These are phyloP conservation scores for Fraxinus nigra DNA, from an alignment of 305 asterid genomes.

Conservation along the genomic window DNA sequence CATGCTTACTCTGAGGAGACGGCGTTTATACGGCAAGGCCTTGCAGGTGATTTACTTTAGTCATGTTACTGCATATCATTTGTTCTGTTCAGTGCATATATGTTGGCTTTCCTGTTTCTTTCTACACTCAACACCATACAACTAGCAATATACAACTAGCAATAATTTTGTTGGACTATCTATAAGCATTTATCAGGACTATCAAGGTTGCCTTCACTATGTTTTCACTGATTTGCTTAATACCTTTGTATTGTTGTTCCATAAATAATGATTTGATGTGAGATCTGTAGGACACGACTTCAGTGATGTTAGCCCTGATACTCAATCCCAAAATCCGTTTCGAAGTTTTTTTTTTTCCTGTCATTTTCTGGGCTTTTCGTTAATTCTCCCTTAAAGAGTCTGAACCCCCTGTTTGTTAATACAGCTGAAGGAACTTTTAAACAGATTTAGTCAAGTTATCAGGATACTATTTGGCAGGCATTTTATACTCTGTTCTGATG, in stretches of 20 bases:
- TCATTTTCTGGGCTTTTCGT: not conserved
- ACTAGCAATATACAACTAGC: not conserved
- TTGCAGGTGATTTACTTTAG: constrained; percentile 56
- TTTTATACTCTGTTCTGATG: not conserved
- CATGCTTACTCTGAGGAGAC: constrained; percentile 44
- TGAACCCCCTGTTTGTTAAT: not conserved
- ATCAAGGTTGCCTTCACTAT: not conserved
- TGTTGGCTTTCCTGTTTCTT: not conserved
- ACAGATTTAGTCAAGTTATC: not conserved
- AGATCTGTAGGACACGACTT: not conserved
- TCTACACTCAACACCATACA: constrained; percentile 7
- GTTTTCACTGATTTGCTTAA: not conserved
- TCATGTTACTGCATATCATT: not conserved
- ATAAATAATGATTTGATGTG: not conserved
- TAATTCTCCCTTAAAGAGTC: not conserved
- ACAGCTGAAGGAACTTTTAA: not conserved
- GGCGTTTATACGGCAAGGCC: constrained; percentile 58
- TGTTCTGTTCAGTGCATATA: not conserved
- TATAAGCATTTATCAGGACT: not conserved
- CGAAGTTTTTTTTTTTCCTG: not conserved
- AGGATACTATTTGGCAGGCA: not conserved
- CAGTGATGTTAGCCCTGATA: not conserved
- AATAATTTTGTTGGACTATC: not conserved
- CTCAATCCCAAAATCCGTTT: not conserved
- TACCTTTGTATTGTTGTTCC: not conserved